phyloP scores from a whole-genome alignment of 2,329 filamentous ascomycete species.

The Cercospora canescens region DNA sequence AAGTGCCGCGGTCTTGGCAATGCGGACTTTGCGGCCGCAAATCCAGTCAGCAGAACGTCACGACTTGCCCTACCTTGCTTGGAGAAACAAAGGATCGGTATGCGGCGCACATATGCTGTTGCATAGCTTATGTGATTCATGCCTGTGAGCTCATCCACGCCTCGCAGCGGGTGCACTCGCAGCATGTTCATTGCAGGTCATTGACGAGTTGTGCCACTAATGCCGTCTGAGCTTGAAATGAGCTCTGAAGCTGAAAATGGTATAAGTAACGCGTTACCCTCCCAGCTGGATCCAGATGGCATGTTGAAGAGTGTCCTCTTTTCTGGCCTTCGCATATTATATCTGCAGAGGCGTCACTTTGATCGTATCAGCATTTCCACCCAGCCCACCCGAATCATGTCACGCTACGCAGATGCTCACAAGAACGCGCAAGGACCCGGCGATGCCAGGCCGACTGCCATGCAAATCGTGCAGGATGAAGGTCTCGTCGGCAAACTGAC shows the following conservation, averaged over 20 bases:
- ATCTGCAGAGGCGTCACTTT: neutral
- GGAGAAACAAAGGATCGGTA: neutral
- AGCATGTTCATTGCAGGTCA: neutral
- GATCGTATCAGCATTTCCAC: neutral
- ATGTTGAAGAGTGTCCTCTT: neutral
- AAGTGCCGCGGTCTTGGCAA: neutral
- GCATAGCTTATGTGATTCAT: neutral
- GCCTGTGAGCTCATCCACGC: too few relatives aligned
- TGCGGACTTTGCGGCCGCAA: neutral
- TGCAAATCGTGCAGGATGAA: constrained; percentile 26
- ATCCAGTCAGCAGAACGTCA: neutral
- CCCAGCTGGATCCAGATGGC: neutral
- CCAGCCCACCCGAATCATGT: neutral
- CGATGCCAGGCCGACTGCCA: constrained; percentile 24
- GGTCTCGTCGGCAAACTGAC: constrained; percentile 27
- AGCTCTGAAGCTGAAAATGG: neutral
- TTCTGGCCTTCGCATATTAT: neutral
- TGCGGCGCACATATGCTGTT: neutral
- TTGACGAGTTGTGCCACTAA: neutral
- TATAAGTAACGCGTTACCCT: neutral
- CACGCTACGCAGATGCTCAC: constrained; percentile 15
- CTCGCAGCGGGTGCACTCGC: too few relatives aligned
- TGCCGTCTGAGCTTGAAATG: neutral
- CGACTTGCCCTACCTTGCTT: neutral
- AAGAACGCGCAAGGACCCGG: constrained; percentile 11